Evolutionary conservation across 2,329 filamentous ascomycete genomes (phyloP).

Genomic region (Leptographium procerum): DNA sequence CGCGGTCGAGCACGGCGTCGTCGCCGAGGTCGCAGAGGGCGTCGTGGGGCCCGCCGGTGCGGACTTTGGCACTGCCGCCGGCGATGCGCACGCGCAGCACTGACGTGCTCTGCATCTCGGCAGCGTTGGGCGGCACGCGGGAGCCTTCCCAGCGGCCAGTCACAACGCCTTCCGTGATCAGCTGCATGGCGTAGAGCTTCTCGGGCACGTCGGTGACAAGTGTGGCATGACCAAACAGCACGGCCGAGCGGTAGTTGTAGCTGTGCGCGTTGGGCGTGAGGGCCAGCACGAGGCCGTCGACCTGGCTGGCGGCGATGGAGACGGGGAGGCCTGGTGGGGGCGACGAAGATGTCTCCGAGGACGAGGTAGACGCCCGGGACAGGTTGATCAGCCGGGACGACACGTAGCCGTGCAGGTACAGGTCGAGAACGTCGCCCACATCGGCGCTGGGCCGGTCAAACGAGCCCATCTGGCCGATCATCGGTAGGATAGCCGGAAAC

Average conservation of each 20-base stretch:
- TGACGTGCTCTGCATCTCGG: conserved; percentile 65
- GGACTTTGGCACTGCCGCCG: conserved; percentile 65
- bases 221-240: conserved; percentile 63
- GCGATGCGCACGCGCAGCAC: conserved; percentile 59
- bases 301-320: conserved; percentile 58
- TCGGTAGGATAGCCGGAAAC: conserved; percentile 69
- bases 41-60: conserved; percentile 51
- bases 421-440: conserved; percentile 54
- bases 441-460: conserved; percentile 51
- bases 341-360: conserved; percentile 5
- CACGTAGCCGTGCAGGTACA: conserved; percentile 79
- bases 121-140: conserved; percentile 57
- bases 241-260: conserved; percentile 76
- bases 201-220: conserved; percentile 57
- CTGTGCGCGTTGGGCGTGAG: conserved; percentile 71
- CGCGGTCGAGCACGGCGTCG: conserved; percentile 24
- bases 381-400: conserved; percentile 66
- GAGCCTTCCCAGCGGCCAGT: conserved; percentile 57
- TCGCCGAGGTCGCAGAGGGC: conserved; percentile 37
- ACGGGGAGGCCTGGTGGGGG: conserved; percentile 45
- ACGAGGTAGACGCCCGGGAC: conserved; percentile 23
- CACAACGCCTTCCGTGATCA: conserved; percentile 66
- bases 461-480: conserved; percentile 75
- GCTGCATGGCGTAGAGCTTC: conserved; percentile 65
- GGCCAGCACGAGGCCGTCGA: conserved; percentile 71